Evolutionary conservation across 495 filamentous ascomycete species (phyloP), one percentile per base, ranked within the genome.

Genomic region (Gamarada debralockiae): DNA sequence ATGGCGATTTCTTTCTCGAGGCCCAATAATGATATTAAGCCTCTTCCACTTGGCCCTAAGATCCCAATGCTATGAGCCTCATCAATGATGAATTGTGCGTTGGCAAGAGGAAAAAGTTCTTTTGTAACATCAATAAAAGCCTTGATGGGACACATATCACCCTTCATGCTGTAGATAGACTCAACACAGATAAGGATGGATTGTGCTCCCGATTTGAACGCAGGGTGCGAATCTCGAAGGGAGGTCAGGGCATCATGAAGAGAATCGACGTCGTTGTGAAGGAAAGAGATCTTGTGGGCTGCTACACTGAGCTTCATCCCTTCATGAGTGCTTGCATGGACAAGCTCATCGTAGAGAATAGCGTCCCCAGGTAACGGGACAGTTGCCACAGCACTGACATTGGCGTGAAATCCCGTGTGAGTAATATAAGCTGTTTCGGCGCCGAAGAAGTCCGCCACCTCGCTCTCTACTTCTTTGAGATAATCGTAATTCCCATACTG

Each of bases 141-240:
- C 23, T 65, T 57, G 7, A 87, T 64, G 0, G 83, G 83, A 18
- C 75, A 76, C 22, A 84, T 56, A 60, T 86, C 83, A 0, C 83
- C 84, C 56, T 87, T 82, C 83, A 87, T 87, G 54, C 81, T 85
- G 58, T 87, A 87, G 13, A 85, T 65, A 0, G 77, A 74, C 59
- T 87, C 84, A 1, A 86, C 65, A 2, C 76, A 75, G 9, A 87
- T 66, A 42, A 87, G 71, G 12, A 55, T 23, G 0, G 25, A 61
- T 2, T 67, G 64, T 3, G 63, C 57, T 0, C 73, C 73, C 3
- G 61, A 42, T 27, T 45, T 39, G n/a, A 79, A 48, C 13, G 47
- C 17, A 0, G 61, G 42, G 29, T 76, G 67, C 0, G 52, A 55
- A 13, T 64, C 44, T 1, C 71, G 56, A 36, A 73, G 52, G 0